A percentile compares a stretch with the other conserved stretches of the same genome.
These are phyloP conservation scores for Coriaria nepalensis DNA, from an alignment of 306 rosid species.

Conservation along the genomic window DNA sequence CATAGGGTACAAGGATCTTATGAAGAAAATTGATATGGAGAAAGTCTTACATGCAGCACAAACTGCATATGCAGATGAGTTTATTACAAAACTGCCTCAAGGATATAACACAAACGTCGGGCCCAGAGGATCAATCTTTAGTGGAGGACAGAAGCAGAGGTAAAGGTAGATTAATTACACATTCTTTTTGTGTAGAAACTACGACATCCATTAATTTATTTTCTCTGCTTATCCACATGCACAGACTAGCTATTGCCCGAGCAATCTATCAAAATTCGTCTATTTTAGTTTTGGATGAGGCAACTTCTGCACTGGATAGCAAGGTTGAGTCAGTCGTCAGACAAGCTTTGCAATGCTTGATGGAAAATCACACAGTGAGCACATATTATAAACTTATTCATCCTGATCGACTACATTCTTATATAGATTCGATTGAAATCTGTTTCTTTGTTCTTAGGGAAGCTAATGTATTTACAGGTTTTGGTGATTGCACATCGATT, in stretches of 20 bases:
- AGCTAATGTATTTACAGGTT: conserved; percentile 30
- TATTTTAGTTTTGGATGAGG: conserved; percentile 72
- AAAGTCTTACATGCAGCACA: conserved; percentile 54
- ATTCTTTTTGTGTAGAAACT: too few relatives aligned
- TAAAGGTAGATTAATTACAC: neutral
- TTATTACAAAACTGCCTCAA: conserved; percentile 57
- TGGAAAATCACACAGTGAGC: conserved; percentile 72
- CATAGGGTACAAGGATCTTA: conserved; percentile 71
- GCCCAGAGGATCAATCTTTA: conserved; percentile 76
- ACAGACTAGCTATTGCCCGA: conserved; percentile 79
- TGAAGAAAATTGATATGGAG: conserved; percentile 56
- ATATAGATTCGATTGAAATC: neutral
- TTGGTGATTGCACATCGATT: conserved; percentile 82
- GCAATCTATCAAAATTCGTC: conserved; percentile 72
- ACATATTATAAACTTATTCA: conserved; percentile 1
- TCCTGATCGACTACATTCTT: neutral
- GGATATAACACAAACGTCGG: conserved; percentile 69
- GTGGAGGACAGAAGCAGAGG: conserved; percentile 98
- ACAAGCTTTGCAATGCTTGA: conserved; percentile 61
- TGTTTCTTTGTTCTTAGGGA: neutral
- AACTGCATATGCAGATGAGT: conserved; percentile 79
- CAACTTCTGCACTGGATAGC: conserved; percentile 83
- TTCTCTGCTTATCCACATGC: conserved; percentile 13
- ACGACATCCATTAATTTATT: too few relatives aligned
- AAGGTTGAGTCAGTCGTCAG: conserved; percentile 62